Conservation (phyloP, 768 basidiomycete genomes). For the Naematelia encephala region DNA sequence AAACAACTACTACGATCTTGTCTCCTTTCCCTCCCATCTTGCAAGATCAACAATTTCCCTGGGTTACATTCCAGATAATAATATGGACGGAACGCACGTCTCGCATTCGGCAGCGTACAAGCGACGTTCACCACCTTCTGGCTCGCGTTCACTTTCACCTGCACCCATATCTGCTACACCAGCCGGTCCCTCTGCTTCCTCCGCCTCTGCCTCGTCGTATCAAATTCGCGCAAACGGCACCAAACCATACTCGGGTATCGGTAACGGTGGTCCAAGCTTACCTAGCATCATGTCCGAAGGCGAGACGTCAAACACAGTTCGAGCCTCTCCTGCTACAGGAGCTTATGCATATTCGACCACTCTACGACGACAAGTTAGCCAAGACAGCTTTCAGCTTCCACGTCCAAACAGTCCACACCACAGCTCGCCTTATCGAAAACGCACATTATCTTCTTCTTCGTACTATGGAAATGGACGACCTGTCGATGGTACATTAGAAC, state of each 20-base stretch:
- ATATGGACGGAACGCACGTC: not conserved
- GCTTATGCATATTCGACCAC: constrained; percentile 45
- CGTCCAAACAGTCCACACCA: constrained; percentile 7
- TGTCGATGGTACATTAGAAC: not conserved
- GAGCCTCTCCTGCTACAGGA: constrained; percentile 11
- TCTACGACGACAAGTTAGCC: constrained; percentile 27
- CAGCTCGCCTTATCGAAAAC: constrained; percentile 11
- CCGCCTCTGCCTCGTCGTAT: constrained; percentile 8
- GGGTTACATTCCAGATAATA: not conserved
- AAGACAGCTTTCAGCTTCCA: constrained; percentile 13
- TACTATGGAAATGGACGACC: constrained; percentile 1
- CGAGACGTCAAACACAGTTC: not conserved
- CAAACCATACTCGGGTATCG: not conserved
- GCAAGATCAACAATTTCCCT: too few relatives aligned
- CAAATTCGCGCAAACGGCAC: not conserved
- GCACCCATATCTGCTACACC: constrained; percentile 6
- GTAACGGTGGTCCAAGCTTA: not conserved
- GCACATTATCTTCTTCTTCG: not conserved
- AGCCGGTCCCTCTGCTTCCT: not conserved
- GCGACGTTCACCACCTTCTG: constrained; percentile 34
- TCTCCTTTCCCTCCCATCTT: not conserved
- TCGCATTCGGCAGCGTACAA: constrained; percentile 16
- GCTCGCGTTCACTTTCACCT: constrained; percentile 15
- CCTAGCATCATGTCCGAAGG: not conserved
- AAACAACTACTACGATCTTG: not conserved